phyloP scores from a whole-genome alignment of 352 stramenopile genomes.

The Phytopythium delawarense region DNA sequence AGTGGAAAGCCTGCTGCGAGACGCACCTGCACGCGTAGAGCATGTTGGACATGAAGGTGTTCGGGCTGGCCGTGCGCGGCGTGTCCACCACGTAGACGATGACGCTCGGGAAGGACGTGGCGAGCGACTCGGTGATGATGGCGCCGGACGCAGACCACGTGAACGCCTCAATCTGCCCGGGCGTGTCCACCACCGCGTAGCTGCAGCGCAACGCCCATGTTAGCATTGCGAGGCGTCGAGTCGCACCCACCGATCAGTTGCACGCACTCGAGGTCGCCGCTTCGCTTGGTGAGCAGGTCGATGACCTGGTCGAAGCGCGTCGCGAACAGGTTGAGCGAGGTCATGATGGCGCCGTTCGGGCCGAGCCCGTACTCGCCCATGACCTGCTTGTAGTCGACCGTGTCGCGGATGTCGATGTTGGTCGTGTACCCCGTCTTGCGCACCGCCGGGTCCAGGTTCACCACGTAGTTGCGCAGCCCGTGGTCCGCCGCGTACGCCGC shows the following conservation, averaged over 20 bases:
- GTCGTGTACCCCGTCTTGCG: constrained; percentile 94
- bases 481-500: constrained; percentile 64
- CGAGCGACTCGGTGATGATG: constrained; percentile 98
- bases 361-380: constrained; percentile 98
- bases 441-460: constrained; percentile 98
- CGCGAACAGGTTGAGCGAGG: constrained; percentile 98
- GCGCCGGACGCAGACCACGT: constrained; percentile 98
- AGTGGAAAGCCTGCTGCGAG: too few species aligned
- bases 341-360: constrained; percentile 99
- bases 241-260: background rate
- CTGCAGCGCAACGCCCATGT: constrained; percentile 19
- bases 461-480: constrained; percentile 88
- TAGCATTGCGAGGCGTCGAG: background rate
- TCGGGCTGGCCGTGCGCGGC: constrained; percentile 92
- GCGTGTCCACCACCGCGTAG: constrained; percentile 98
- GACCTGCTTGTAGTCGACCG: constrained; percentile 98
- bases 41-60: constrained; percentile 99
- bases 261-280: constrained; percentile 77
- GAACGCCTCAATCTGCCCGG: constrained; percentile 99
- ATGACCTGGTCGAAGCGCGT: constrained; percentile 99
- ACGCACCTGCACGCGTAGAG: constrained; percentile 94
- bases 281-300: constrained; percentile 90
- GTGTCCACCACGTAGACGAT: constrained; percentile 99
- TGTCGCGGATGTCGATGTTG: constrained; percentile 99
- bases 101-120: constrained; percentile 95